phyloP scores from a whole-genome alignment of 371 early-diverging fungal species.

The Syncephalastrum racemosum region DNA sequence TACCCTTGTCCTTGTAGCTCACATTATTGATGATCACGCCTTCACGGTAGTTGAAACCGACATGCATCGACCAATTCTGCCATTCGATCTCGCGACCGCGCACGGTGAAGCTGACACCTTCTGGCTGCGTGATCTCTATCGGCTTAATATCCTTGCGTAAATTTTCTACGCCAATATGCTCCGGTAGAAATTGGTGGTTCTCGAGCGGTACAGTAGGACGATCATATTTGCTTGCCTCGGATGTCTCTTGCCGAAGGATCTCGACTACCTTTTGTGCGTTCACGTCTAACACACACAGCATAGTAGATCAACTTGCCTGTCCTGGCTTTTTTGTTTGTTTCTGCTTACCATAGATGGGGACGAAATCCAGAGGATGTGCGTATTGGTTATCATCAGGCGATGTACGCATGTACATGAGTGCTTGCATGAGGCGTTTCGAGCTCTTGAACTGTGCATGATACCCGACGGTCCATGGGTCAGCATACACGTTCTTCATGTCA shows the following conservation, averaged over 20 bases:
- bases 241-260: constrained; percentile 28
- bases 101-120: constrained; percentile 43
- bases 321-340: background rate
- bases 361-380: constrained; percentile 44
- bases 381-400: constrained; percentile 40
- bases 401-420: constrained; percentile 38
- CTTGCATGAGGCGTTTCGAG: constrained; percentile 37
- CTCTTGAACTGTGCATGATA: constrained; percentile 20
- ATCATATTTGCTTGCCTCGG: constrained; percentile 29
- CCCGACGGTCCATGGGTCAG: constrained; percentile 43
- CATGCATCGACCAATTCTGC: constrained; percentile 48
- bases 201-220: constrained; percentile 35
- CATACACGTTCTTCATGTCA: constrained; percentile 33
- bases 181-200: constrained; percentile 37
- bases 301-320: background rate
- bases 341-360: constrained; percentile 37
- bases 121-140: constrained; percentile 37
- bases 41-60: constrained; percentile 47
- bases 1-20: constrained; percentile 37
- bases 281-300: constrained; percentile 17
- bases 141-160: constrained; percentile 42
- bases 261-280: constrained; percentile 29
- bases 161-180: constrained; percentile 32
- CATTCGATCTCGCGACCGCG: constrained; percentile 38
- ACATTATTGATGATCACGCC: constrained; percentile 45